Evolutionary conservation across 2,329 filamentous ascomycete species (phyloP), one percentile per base, ranked within the genome.

Genomic region (Fusarium sp.): DNA sequence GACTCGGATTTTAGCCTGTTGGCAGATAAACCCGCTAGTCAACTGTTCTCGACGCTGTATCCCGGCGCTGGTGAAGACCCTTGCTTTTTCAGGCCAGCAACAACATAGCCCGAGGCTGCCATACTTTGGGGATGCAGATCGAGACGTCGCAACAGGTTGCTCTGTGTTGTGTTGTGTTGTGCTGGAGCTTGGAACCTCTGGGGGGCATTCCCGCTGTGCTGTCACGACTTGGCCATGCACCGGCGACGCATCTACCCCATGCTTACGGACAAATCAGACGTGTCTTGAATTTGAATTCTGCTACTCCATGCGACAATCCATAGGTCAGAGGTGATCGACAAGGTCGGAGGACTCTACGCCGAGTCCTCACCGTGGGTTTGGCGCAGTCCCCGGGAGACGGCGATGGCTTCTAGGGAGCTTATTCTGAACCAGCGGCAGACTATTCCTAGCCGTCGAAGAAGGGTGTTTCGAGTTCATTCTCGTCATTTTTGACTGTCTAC

Each of bases 1-100:
- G 76, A 60, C 67, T 77, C 62, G 57, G 63, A 45, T 50, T 73
- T 73, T 74, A 77, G 71, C 65, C 66, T 68, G 64, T 61, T 74
- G 61, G 33, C 43, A 39, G 63, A 60, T 58, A 72, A 66, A 45
- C 45, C 67, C 74, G 57, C 64, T 65, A 39, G 59, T 57, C 57
- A 50, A 43, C 60, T 31, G 45, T 41, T 67, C 37, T 41, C 24
- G 39, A 58, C 43, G 41, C 35, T 52, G 52, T 57, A 20, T 45
- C 35, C 64, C 33, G 33, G 48, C 39, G 48, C 18, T 54, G 22
- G 31, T 33, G 41, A 60, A 27, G 62, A 57, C 52, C 37, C 35
- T 64, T 56, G 62, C 62, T 43, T 33, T 43, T 64, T n/a, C 8
- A 20, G 39, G 33, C 33, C 31, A 57, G 27, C 22, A 54, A 35